Evolutionary conservation across 345 rosid species (phyloP).

Genomic region (Moringa oleifera): DNA sequence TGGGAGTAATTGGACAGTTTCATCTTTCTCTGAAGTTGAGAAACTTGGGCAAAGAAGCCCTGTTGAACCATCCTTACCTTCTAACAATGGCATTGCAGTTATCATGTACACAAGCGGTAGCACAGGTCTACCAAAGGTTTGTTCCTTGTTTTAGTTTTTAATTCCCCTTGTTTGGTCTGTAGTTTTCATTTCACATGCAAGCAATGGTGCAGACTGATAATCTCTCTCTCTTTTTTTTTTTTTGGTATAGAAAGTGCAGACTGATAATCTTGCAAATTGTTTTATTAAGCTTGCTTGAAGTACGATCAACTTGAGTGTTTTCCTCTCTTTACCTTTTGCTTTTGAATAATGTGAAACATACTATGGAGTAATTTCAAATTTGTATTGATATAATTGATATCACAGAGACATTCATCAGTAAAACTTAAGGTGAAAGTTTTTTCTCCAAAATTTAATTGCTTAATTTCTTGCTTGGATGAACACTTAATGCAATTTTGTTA

Average conservation of each 20-base stretch:
- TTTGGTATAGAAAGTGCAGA: too few species aligned
- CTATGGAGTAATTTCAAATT: too few species aligned
- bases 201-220: too few species aligned
- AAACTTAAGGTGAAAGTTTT: too few species aligned
- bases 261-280: slow-evolving; percentile 1
- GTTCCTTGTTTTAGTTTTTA: background rate
- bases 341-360: background rate
- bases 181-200: too few species aligned
- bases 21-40: slow-evolving; percentile 75
- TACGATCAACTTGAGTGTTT: slow-evolving; percentile 1
- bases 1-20: slow-evolving; percentile 41
- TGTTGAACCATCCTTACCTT: slow-evolving; percentile 53
- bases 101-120: slow-evolving; percentile 97
- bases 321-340: background rate
- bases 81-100: slow-evolving; percentile 65
- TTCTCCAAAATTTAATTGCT: too few species aligned
- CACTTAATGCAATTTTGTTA: too few species aligned
- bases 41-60: slow-evolving; percentile 52
- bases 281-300: background rate
- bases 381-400: too few species aligned
- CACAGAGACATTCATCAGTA: too few species aligned
- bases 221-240: too few species aligned
- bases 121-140: slow-evolving; percentile 89
- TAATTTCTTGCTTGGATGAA: background rate
- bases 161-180: background rate